Percentiles rank a stretch among this genome's conserved stretches.
phyloP scores from a whole-genome alignment of 306 rosid genomes.

The Abrus pulchellus region DNA sequence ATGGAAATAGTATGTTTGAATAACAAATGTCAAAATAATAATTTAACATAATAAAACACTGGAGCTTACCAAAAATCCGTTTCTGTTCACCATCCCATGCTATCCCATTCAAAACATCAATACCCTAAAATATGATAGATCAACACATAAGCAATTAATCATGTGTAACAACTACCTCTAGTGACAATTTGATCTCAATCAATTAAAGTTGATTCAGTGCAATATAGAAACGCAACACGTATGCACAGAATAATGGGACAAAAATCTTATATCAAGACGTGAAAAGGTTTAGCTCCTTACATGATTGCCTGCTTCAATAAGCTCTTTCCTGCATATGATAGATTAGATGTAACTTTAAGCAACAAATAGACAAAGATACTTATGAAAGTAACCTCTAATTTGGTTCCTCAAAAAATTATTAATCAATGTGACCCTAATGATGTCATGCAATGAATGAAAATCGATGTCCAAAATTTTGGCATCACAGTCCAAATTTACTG shows the following conservation, averaged over 20 bases:
- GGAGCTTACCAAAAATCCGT: conserved; percentile 77
- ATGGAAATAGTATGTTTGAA: neutral
- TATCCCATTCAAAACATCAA: conserved; percentile 90
- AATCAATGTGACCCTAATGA: conserved; percentile 23
- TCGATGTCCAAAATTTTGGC: neutral
- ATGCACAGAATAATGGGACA: conserved; percentile 16
- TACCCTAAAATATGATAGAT: conserved; percentile 52
- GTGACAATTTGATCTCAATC: conserved; percentile 6
- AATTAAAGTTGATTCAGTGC: conserved; percentile 16
- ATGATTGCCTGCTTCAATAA: conserved; percentile 57
- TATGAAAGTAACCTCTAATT: neutral
- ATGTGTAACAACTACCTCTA: neutral
- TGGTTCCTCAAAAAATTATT: conserved; percentile 29
- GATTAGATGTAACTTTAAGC: conserved; percentile 27
- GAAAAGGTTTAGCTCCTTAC: conserved; percentile 65
- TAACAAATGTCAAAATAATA: neutral
- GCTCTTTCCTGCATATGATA: conserved; percentile 60
- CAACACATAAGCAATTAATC: conserved; percentile 33
- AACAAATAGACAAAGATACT: conserved; percentile 27
- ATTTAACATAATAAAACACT: neutral
- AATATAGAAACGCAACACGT: neutral
- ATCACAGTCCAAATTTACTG: neutral
- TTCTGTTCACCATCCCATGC: conserved; percentile 79
- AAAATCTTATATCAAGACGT: conserved; percentile 17
- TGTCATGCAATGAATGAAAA: too few species aligned